Percentiles rank a stretch among this genome's conserved stretches.
phyloP scores from a whole-genome alignment of 768 basidiomycete genomes.

The Coprinellus micaceus region DNA sequence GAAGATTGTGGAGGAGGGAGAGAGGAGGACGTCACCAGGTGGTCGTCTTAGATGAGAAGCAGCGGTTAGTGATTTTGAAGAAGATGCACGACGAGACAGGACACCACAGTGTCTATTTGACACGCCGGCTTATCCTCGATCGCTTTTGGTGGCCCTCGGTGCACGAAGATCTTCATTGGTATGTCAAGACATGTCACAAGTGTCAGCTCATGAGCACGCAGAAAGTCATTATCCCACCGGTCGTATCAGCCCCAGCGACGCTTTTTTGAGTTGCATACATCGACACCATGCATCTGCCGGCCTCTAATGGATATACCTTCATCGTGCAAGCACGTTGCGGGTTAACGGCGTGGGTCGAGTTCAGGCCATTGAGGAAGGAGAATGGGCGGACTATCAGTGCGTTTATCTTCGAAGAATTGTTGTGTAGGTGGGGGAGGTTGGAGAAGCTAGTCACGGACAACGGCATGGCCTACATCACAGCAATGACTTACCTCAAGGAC shows the following conservation, averaged over 20 bases:
- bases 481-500: slow-evolving; percentile 12
- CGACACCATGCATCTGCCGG: slow-evolving; percentile 40
- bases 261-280: slow-evolving; percentile 35
- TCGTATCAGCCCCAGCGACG: slow-evolving; percentile 19
- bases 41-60: slow-evolving; percentile 10
- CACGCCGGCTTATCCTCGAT: slow-evolving; percentile 15
- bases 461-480: slow-evolving; percentile 27
- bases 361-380: slow-evolving; percentile 22
- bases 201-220: slow-evolving; percentile 23
- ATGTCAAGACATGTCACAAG: slow-evolving; percentile 24
- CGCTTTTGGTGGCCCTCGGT: slow-evolving; percentile 31
- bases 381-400: slow-evolving; percentile 20
- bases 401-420: slow-evolving; percentile 20
- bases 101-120: slow-evolving; percentile 25
- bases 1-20: slow-evolving; percentile 20
- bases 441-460: slow-evolving; percentile 38
- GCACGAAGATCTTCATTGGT: slow-evolving; percentile 21
- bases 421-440: slow-evolving; percentile 27
- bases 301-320: slow-evolving; percentile 26
- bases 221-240: slow-evolving; percentile 22
- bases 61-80: slow-evolving; percentile 16
- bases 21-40: slow-evolving; percentile 19
- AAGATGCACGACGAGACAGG: slow-evolving; percentile 24
- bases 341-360: slow-evolving; percentile 32
- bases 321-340: slow-evolving; percentile 35